Evolutionary conservation across 345 rosid species (phyloP).

Genomic region (Atalantia buxifolia): DNA sequence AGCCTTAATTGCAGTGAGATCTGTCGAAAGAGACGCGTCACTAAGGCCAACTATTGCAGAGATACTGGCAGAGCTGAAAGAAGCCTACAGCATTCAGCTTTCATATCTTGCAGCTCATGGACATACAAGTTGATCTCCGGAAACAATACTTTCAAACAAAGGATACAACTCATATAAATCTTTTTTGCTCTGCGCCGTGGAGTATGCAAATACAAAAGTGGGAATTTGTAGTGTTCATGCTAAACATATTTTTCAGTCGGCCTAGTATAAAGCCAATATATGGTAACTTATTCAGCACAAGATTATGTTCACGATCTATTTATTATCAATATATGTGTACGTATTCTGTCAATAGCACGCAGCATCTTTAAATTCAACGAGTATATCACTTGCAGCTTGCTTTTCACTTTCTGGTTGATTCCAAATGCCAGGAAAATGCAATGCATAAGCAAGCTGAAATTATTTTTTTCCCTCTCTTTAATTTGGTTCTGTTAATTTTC

Average conservation of each 20-base stretch:
- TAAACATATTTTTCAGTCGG: no score
- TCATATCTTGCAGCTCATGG: constrained; percentile 62
- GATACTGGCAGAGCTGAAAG: constrained; percentile 67
- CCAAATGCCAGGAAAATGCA: background rate
- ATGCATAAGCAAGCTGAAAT: background rate
- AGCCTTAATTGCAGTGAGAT: constrained; percentile 53
- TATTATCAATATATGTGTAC: background rate
- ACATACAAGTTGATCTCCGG: constrained; percentile 34
- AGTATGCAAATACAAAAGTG: background rate
- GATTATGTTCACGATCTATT: background rate
- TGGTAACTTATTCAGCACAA: constrained; percentile 7
- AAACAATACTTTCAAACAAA: background rate
- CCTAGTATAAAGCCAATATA: background rate
- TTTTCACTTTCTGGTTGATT: background rate
- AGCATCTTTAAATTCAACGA: background rate
- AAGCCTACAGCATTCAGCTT: constrained; percentile 75
- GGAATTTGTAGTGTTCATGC: background rate
- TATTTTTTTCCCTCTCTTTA: background rate
- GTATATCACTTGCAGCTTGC: background rate
- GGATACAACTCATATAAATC: no score
- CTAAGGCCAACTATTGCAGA: constrained; percentile 61
- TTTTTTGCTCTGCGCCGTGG: background rate
- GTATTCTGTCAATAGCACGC: constrained; percentile 1
- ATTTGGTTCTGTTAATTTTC: background rate
- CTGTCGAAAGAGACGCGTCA: constrained; percentile 80